A percentile compares a stretch with the other conserved stretches of the same genome.
These are phyloP conservation scores for Fusarium nanum DNA, from an alignment of 2,329 filamentous ascomycete genomes.

Conservation along the genomic window DNA sequence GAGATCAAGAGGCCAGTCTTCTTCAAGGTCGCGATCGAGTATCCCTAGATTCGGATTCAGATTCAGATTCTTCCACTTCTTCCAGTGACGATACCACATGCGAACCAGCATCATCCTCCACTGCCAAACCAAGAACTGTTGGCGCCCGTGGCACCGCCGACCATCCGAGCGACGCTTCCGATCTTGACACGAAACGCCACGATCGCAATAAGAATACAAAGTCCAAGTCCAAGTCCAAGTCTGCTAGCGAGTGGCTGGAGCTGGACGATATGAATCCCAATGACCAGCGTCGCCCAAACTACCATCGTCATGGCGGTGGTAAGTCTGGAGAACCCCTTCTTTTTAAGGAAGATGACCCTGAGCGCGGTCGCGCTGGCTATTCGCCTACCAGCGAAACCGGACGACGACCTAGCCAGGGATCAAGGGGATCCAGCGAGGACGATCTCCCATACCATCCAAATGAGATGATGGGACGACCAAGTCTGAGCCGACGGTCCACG, in stretches of 20 bases:
- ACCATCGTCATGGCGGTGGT: slow-evolving; percentile 60
- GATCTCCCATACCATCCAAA: slow-evolving; percentile 42
- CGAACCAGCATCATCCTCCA: slow-evolving; percentile 34
- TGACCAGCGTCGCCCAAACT: slow-evolving; percentile 56
- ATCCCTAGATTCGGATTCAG: slow-evolving; percentile 23
- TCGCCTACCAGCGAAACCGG: slow-evolving; percentile 27
- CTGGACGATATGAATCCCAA: slow-evolving; percentile 57
- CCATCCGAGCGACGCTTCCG: slow-evolving; percentile 45
- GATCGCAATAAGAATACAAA: slow-evolving; percentile 51
- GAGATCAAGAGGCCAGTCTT: slow-evolving; percentile 42
- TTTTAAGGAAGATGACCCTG: slow-evolving; percentile 50
- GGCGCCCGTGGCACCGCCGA: slow-evolving; percentile 42
- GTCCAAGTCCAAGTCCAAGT: slow-evolving; percentile 47
- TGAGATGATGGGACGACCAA: slow-evolving; percentile 43
- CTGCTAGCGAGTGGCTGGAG: slow-evolving; percentile 42
- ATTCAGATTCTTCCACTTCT: slow-evolving; percentile 21
- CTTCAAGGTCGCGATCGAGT: slow-evolving; percentile 33
- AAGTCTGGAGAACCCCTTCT: slow-evolving; percentile 59
- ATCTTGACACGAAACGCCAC: slow-evolving; percentile 46
- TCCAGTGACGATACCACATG: slow-evolving; percentile 48
- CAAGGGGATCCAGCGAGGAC: slow-evolving; percentile 41
- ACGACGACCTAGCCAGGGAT: slow-evolving; percentile 30
- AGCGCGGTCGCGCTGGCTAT: slow-evolving; percentile 43
- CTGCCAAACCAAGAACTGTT: slow-evolving; percentile 44
- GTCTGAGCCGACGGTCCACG: slow-evolving; percentile 65